Evolutionary conservation across 2,329 filamentous ascomycete genomes (phyloP).

Genomic region (Ceratocystis harringtonii): DNA sequence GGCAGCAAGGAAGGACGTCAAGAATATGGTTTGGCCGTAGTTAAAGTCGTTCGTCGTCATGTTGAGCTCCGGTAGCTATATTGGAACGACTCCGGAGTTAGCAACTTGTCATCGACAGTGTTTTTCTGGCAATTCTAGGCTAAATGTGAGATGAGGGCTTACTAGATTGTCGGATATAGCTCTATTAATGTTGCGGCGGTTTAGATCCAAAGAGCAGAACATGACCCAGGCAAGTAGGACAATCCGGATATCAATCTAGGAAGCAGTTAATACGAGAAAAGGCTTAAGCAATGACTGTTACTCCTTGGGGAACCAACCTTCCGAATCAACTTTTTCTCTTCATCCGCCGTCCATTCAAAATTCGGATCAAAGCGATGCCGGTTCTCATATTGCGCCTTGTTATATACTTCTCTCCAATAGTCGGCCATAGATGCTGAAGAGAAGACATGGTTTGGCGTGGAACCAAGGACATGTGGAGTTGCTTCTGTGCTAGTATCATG

Average conservation of each 20-base stretch:
- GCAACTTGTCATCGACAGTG: neutral
- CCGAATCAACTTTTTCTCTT: slow-evolving; percentile 32
- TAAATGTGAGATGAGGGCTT: slow-evolving; percentile 7
- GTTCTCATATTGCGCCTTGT: slow-evolving; percentile 44
- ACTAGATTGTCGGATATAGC: slow-evolving; percentile 29
- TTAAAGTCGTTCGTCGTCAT: slow-evolving; percentile 34
- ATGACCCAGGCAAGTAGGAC: slow-evolving; percentile 30
- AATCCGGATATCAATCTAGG: slow-evolving; percentile 15
- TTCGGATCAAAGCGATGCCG: slow-evolving; percentile 40
- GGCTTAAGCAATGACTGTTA: neutral
- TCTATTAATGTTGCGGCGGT: slow-evolving; percentile 33
- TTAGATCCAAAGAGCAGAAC: slow-evolving; percentile 33
- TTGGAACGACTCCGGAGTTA: neutral
- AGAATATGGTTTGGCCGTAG: slow-evolving; percentile 31
- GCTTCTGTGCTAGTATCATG: slow-evolving; percentile 22
- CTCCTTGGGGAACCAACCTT: slow-evolving; percentile 19
- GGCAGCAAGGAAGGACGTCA: slow-evolving; percentile 31
- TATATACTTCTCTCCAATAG: slow-evolving; percentile 39
- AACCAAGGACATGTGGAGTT: slow-evolving; percentile 14
- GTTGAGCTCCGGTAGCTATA: slow-evolving; percentile 26
- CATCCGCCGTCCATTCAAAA: slow-evolving; percentile 31
- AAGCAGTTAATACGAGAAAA: neutral
- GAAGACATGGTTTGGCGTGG: slow-evolving; percentile 32
- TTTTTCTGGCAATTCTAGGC: slow-evolving; percentile 11
- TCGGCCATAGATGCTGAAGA: slow-evolving; percentile 36